These are phyloP conservation scores for Boletellus dicymbophilus DNA, from an alignment of 1,284 basidiomycete genomes.

Conservation along the genomic window DNA sequence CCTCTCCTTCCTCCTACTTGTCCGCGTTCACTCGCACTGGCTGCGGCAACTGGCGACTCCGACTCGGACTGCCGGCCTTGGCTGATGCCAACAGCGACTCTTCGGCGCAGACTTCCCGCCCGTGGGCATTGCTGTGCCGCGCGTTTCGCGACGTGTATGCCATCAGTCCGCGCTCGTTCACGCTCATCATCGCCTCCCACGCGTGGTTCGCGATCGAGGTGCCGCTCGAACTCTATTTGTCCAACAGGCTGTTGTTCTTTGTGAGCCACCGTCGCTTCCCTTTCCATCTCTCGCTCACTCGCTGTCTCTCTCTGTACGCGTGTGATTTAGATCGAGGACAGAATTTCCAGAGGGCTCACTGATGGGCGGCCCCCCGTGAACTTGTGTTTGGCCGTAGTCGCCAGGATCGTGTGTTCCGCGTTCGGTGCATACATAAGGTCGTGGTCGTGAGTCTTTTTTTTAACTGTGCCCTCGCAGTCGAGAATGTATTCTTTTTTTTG, in stretches of 20 bases:
- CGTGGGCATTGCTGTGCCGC: neutral
- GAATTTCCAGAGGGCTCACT: conserved; percentile 3
- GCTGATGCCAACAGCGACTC: too few relatives aligned
- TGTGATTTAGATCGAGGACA: conserved; percentile 22
- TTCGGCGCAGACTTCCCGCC: too few relatives aligned
- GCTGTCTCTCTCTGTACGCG: too few relatives aligned
- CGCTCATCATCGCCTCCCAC: too few relatives aligned
- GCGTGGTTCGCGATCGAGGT: conserved; percentile 23
- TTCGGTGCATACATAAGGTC: conserved; percentile 18
- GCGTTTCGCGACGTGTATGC: neutral
- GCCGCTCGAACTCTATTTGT: conserved; percentile 23
- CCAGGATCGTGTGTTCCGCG: conserved; percentile 15
- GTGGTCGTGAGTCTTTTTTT: conserved; percentile 19
- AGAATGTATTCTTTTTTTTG: too few relatives aligned
- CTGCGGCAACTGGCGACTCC: too few relatives aligned
- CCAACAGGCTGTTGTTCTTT: conserved; percentile 19
- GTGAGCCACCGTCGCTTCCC: conserved; percentile 10
- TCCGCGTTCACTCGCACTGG: neutral
- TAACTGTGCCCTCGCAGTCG: too few relatives aligned
- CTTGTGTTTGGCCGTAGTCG: conserved; percentile 13
- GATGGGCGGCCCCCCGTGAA: neutral
- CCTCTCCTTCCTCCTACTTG: neutral
- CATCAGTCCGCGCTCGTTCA: too few relatives aligned
- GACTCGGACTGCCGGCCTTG: too few relatives aligned
- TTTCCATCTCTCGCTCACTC: too few relatives aligned